Evolutionary conservation across 371 early-diverging fungal species (phyloP).

Genomic region (Actinomortierella ambigua): DNA sequence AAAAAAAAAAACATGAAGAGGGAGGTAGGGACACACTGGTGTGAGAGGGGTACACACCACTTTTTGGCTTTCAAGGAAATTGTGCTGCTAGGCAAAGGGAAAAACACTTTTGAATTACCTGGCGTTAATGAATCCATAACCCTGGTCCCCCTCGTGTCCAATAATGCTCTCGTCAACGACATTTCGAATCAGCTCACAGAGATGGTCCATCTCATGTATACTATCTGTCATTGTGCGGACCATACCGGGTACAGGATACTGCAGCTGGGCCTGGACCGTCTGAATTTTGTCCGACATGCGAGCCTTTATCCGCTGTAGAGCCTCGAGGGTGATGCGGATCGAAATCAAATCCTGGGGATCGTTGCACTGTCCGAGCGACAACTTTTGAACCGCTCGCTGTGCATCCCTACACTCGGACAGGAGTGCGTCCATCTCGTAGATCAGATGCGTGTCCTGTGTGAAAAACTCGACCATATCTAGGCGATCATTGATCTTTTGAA

Average conservation of each 20-base stretch:
- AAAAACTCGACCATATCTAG: constrained; percentile 77
- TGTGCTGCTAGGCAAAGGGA: too few relatives aligned
- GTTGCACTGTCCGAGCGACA: constrained; percentile 63
- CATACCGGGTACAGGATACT: constrained; percentile 7
- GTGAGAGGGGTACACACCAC: too few relatives aligned
- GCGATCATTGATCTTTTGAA: constrained; percentile 60
- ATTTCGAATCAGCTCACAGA: constrained; percentile 29
- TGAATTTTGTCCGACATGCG: constrained; percentile 33
- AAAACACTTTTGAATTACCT: constrained; percentile 7
- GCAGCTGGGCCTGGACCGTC: not conserved
- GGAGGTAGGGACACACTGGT: too few relatives aligned
- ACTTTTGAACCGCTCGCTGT: constrained; percentile 71
- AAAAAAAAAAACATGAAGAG: not conserved
- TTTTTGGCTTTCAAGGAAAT: too few relatives aligned
- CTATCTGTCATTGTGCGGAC: constrained; percentile 34
- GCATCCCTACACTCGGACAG: constrained; percentile 69
- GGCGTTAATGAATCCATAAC: constrained; percentile 56
- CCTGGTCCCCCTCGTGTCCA: constrained; percentile 24
- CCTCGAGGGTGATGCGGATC: constrained; percentile 58
- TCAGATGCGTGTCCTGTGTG: constrained; percentile 50
- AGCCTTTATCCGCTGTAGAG: constrained; percentile 48
- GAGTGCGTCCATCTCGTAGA: constrained; percentile 54
- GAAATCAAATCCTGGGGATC: constrained; percentile 70
- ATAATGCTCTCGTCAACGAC: constrained; percentile 43
- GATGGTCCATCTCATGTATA: constrained; percentile 51